Conservation (phyloP, 345 rosid genomes). For the Citrus sp. region DNA sequence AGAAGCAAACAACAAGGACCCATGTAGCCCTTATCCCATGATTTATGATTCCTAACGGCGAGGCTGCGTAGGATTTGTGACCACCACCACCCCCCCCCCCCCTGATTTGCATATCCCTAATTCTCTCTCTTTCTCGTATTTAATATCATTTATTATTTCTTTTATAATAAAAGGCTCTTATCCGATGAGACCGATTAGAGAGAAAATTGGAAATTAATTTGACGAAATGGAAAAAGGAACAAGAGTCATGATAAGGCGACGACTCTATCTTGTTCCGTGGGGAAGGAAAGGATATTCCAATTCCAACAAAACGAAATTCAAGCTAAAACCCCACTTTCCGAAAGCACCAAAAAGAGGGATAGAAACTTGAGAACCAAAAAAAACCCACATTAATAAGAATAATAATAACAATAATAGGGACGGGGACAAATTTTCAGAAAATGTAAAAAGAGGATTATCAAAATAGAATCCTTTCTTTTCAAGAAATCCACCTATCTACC, state of each 20-base stretch:
- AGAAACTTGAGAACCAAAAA: neutral
- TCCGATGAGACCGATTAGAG: neutral
- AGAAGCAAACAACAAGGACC: neutral
- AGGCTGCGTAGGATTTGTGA: neutral
- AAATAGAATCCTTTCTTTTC: conserved; percentile 27
- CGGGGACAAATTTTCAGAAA: neutral
- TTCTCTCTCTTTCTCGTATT: neutral
- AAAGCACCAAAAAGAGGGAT: conserved; percentile 16
- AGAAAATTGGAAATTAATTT: neutral
- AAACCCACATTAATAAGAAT: too few relatives aligned
- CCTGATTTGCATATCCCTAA: neutral
- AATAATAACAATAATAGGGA: neutral
- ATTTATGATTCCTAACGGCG: neutral
- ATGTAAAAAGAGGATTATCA: neutral
- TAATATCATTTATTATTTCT: too few relatives aligned
- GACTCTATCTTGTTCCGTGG: neutral
- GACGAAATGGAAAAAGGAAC: neutral
- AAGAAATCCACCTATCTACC: conserved; percentile 33
- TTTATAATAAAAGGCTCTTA: neutral
- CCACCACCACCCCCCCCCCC: neutral
- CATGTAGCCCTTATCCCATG: neutral
- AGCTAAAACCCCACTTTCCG: conserved; percentile 20
- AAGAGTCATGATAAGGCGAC: neutral
- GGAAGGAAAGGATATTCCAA: conserved; percentile 45
- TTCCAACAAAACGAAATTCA: neutral